Conservation (phyloP, 805 yeast genomes). For the Clavispora asparagi region DNA sequence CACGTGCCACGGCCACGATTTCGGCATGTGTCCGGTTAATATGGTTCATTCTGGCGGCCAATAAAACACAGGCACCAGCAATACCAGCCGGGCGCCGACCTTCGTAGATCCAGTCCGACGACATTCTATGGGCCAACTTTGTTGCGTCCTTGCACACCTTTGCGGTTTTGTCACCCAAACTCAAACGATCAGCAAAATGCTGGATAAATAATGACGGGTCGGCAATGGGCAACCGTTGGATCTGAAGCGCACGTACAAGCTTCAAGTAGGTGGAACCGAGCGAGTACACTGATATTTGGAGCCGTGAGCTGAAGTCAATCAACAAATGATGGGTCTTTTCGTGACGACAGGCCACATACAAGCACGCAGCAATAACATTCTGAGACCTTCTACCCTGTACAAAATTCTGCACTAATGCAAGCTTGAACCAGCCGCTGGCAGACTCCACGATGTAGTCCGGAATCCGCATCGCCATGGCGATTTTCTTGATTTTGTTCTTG, state of each 20-base stretch:
- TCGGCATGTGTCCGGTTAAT: conserved; percentile 88
- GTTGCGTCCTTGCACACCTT: conserved; percentile 86
- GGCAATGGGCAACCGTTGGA: conserved; percentile 74
- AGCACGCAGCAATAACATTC: conserved; percentile 91
- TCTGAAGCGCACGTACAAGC: conserved; percentile 81
- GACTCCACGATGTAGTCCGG: conserved; percentile 83
- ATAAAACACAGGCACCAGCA: conserved; percentile 90
- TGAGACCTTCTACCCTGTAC: conserved; percentile 97
- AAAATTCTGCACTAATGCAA: conserved; percentile 82
- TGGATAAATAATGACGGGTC: conserved; percentile 94
- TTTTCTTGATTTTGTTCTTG: conserved; percentile 66
- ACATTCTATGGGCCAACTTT: conserved; percentile 82
- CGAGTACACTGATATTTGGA: conserved; percentile 88
- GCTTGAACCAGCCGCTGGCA: conserved; percentile 82
- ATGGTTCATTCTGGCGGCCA: conserved; percentile 97
- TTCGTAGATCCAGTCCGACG: conserved; percentile 91
- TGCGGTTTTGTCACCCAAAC: conserved; percentile 67
- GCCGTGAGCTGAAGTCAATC: conserved; percentile 85
- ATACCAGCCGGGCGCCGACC: conserved; percentile 98
- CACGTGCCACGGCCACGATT: conserved; percentile 91
- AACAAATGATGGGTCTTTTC: conserved; percentile 92
- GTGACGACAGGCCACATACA: conserved; percentile 90
- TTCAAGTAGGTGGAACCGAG: conserved; percentile 94
- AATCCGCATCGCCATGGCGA: conserved; percentile 73
- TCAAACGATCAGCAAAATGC: conserved; percentile 85